A percentile compares a stretch with the other conserved stretches of the same genome.
These are phyloP conservation scores for Fragaria nilgerrensis DNA, from an alignment of 306 rosid genomes.

Conservation along the genomic window DNA sequence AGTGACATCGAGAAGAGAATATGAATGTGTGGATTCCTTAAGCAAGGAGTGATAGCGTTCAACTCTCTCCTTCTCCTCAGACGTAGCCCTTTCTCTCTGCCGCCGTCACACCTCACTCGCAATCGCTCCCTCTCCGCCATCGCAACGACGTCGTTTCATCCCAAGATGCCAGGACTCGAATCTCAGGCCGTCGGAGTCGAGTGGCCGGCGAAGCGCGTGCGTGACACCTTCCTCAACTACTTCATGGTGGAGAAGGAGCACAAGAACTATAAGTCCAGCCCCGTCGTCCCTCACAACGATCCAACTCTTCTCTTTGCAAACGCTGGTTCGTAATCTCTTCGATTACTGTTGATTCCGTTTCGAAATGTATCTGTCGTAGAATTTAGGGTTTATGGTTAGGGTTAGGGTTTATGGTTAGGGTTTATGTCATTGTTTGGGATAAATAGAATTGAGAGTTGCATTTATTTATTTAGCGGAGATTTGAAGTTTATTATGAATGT, in stretches of 20 bases:
- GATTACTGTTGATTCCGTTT: not conserved
- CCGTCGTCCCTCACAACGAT: constrained; percentile 87
- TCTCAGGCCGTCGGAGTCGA: constrained; percentile 25
- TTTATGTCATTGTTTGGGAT: not conserved
- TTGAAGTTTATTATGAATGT: no score
- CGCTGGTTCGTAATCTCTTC: constrained; percentile 49
- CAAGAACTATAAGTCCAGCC: constrained; percentile 64
- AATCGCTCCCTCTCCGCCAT: not conserved
- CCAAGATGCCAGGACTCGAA: constrained; percentile 27
- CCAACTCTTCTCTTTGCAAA: constrained; percentile 90
- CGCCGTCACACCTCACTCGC: constrained; percentile 30
- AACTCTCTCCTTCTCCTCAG: not conserved
- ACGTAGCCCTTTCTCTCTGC: not conserved
- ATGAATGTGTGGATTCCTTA: constrained; percentile 33
- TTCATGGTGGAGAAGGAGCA: constrained; percentile 55
- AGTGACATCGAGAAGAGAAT: not conserved
- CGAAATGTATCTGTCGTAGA: no score
- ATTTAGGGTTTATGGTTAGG: no score
- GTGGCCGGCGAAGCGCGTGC: constrained; percentile 49
- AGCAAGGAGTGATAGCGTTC: constrained; percentile 11
- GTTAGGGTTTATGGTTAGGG: not conserved
- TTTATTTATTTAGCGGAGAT: no score
- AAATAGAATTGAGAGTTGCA: no score
- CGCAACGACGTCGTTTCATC: not conserved
- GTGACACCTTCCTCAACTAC: constrained; percentile 45